Evolutionary conservation across 2,329 filamentous ascomycete genomes (phyloP), one percentile per base, ranked within the genome.

Genomic region (Paradendryphiella salina): DNA sequence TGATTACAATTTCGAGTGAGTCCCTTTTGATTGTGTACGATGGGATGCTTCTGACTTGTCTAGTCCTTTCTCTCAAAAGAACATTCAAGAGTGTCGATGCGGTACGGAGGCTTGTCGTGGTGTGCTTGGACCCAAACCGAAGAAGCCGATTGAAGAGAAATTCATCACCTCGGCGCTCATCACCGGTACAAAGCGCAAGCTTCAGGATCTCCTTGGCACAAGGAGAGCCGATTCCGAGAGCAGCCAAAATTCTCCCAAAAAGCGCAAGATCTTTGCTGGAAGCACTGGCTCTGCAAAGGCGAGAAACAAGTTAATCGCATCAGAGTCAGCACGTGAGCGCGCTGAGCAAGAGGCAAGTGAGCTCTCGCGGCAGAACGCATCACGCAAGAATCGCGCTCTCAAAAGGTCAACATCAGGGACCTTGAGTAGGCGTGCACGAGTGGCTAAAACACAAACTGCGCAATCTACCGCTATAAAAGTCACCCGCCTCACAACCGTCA

Each of bases 1-100:
- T 71, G 94, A 99, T 79, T 88, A 88, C 71, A 88, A 88, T 61
- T 88, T 88, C 59, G 83, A 87, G 81, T 84, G 69, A 70, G 80
- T 73, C 15, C 6, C 29, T 1, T 21, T 21, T 23, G 11, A 10
- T 13, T 36, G 18, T 43, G 31, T 15, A 21, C 13, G n/a, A 11
- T 20, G 11, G 26, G 7, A n/a, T 29, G 39, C 13, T 32, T 20
- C 56, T 63, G 38, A 63, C 45, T 35, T 40, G 5, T 18, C 5
- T 40, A 73, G 72, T 38, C 69, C 70, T 4, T 73, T 70, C 31
- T 85, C 82, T 9, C 77, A 78, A 56, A 84, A 83, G 64, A 85
- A 85, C 58, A 82, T 85, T 29, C 84, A 87, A 66, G 70, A 79
- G 56, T 88, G 85, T 64, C 80, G 81, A 48, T 88, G 85, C 64